Percentiles rank a stretch among this genome's conserved stretches.
Evolutionary conservation across 192 early-diverging fungal genomes (phyloP).

Genomic region (Dissophora globulifera): DNA sequence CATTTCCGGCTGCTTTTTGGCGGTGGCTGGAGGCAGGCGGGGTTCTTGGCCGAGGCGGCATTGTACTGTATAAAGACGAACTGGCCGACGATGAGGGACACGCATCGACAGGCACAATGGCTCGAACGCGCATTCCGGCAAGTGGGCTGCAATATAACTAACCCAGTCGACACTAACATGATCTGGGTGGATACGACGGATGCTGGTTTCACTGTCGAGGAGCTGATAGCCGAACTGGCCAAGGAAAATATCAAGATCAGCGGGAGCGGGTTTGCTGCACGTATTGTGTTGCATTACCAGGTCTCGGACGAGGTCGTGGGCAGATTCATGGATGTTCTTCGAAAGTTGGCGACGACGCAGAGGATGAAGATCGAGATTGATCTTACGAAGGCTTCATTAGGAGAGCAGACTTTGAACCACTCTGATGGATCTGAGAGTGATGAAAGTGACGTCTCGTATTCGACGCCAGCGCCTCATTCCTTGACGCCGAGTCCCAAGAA

Average conservation of each 20-base stretch:
- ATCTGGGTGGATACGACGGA: conserved; percentile 71
- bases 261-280: conserved; percentile 51
- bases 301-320: conserved; percentile 64
- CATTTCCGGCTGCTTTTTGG: conserved; percentile 91
- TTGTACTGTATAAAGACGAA: conserved; percentile 77
- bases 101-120: conserved; percentile 71
- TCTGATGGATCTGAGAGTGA: neutral
- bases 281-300: conserved; percentile 80
- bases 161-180: conserved; percentile 89
- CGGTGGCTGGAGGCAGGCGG: conserved; percentile 93
- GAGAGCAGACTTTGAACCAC: conserved; percentile 4
- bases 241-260: conserved; percentile 65
- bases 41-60: conserved; percentile 80
- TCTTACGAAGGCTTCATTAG: conserved; percentile 11
- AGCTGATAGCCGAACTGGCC: conserved; percentile 56
- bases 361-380: conserved; percentile 25
- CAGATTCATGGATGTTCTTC: conserved; percentile 51
- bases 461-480: neutral
- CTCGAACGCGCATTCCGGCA: conserved; percentile 68
- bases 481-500: conserved; percentile 1
- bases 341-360: conserved; percentile 19
- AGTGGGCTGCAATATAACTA: conserved; percentile 69
- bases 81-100: conserved; percentile 73
- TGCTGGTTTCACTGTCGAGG: conserved; percentile 57
- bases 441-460: neutral